Evolutionary conservation across 1,139 yeast species (phyloP).

Genomic region (Kodamaea arcana): DNA sequence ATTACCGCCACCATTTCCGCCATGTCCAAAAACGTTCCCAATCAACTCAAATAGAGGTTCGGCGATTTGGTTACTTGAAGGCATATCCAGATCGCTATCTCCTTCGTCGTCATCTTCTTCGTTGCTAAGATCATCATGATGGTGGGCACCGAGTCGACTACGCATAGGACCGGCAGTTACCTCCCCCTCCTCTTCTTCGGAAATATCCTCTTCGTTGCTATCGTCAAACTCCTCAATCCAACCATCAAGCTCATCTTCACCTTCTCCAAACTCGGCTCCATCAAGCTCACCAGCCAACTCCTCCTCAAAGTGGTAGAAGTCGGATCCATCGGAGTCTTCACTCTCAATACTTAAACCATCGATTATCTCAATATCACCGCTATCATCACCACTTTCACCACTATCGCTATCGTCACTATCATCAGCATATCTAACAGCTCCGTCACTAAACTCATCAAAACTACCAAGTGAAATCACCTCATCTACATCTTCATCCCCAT

Average conservation of each 20-base stretch:
- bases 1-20: neutral
- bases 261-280: conserved; percentile 29
- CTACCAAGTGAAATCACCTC: conserved; percentile 17
- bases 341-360: conserved; percentile 38
- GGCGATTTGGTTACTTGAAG: conserved; percentile 7
- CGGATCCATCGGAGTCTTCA: conserved; percentile 32
- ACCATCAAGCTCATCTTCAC: conserved; percentile 40
- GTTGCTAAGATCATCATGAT: conserved; percentile 6
- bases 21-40: conserved; percentile 13
- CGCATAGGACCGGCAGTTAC: neutral
- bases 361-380: conserved; percentile 36
- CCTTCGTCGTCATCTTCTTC: conserved; percentile 7
- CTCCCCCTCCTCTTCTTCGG: conserved; percentile 14
- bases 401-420: conserved; percentile 19
- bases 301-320: conserved; percentile 28
- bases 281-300: no score
- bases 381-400: conserved; percentile 18
- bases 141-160: neutral
- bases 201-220: conserved; percentile 2
- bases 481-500: conserved; percentile 23
- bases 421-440: conserved; percentile 12
- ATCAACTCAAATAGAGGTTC: conserved; percentile 9
- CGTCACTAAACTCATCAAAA: conserved; percentile 17
- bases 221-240: conserved; percentile 43
- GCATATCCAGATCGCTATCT: conserved; percentile 3